Percentiles rank a stretch among this genome's conserved stretches.
Evolutionary conservation across 1,284 basidiomycete genomes (phyloP).

Genomic region (Heterobasidion occidentale): DNA sequence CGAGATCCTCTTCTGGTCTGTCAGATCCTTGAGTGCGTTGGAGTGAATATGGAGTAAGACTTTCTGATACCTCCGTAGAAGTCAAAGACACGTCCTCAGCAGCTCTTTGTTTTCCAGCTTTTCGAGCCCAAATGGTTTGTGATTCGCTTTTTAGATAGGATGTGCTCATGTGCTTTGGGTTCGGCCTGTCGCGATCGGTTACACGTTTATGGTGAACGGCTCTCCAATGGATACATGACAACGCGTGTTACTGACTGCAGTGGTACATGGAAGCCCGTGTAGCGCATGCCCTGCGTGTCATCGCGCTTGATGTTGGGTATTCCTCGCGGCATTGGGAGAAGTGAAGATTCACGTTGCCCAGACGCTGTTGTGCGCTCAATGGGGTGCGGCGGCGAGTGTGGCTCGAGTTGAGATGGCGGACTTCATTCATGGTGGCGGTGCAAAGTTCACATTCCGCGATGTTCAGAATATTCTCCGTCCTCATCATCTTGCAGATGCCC

Average conservation of each 20-base stretch:
- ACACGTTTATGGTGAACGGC: constrained; percentile 3
- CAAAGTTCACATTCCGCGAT: constrained; percentile 1
- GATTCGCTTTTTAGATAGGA: constrained; percentile 65
- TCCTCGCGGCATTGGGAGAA: constrained; percentile 60
- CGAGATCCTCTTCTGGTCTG: constrained; percentile 61
- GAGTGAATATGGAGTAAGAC: background rate
- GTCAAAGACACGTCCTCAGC: constrained; percentile 14
- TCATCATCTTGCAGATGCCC: too few species aligned
- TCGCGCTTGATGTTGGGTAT: constrained; percentile 72
- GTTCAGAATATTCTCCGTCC: background rate
- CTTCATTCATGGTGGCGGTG: constrained; percentile 5
- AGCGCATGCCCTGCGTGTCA: constrained; percentile 64
- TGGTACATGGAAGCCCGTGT: constrained; percentile 75
- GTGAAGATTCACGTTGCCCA: background rate
- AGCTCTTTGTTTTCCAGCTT: constrained; percentile 40
- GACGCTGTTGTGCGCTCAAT: background rate
- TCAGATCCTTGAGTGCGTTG: background rate
- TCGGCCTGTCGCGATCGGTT: constrained; percentile 30
- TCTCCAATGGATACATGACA: constrained; percentile 8
- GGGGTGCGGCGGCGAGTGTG: background rate
- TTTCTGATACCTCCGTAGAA: background rate
- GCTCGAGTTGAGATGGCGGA: background rate
- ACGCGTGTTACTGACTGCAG: constrained; percentile 42
- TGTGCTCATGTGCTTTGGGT: constrained; percentile 70
- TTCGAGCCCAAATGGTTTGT: constrained; percentile 67